Conservation (phyloP, 148 eudicot genomes). For the Fagopyrum esculentum region DNA sequence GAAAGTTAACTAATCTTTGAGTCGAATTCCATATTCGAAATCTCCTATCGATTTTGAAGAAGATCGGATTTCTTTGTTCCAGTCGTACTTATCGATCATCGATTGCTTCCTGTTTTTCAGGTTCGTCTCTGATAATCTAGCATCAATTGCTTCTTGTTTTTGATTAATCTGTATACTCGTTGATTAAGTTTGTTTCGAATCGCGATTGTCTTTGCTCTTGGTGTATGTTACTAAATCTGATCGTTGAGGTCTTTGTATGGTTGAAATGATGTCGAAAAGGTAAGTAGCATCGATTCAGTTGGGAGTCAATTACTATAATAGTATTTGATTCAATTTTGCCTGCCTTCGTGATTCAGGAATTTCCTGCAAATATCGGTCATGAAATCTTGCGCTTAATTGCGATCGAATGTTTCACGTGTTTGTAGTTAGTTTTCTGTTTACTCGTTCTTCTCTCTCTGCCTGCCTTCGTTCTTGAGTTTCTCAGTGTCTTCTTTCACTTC, state of each 20-base stretch:
- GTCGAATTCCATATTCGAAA: neutral
- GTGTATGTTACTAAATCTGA: too few relatives aligned
- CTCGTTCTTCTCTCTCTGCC: neutral
- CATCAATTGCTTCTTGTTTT: neutral
- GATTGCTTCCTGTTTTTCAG: constrained; percentile 1
- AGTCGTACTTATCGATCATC: neutral
- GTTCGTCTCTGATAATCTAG: neutral
- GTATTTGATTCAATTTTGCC: too few relatives aligned
- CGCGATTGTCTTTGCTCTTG: too few relatives aligned
- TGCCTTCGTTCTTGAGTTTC: neutral
- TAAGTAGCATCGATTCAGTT: too few relatives aligned
- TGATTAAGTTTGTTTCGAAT: neutral
- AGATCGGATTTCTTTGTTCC: neutral
- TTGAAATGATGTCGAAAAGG: too few relatives aligned
- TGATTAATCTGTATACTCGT: neutral
- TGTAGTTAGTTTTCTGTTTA: neutral
- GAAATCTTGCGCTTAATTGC: too few relatives aligned
- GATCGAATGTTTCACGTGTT: too few relatives aligned
- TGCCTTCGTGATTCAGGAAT: too few relatives aligned
- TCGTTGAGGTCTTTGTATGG: too few relatives aligned
- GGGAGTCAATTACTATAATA: too few relatives aligned
- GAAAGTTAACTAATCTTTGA: neutral
- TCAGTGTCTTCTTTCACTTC: neutral
- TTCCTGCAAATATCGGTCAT: too few relatives aligned
- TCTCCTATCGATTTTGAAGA: neutral